Conservation (phyloP, 2,329 filamentous ascomycete genomes). For the Arthrobotrys sinensis region DNA sequence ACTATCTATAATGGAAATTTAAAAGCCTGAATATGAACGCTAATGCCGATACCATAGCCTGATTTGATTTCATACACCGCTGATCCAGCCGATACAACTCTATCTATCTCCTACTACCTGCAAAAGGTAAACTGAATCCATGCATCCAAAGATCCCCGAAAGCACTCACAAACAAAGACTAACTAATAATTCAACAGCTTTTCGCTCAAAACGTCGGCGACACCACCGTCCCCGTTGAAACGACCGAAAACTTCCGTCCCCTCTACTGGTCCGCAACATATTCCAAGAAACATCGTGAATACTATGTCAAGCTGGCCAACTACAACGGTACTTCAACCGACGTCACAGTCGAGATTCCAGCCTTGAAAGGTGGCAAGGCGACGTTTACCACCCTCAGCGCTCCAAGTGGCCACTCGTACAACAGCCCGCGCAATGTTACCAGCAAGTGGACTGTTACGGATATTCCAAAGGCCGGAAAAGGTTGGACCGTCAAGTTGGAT, state of each 20-base stretch:
- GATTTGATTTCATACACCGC: constrained; percentile 36
- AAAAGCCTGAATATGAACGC: too few species aligned
- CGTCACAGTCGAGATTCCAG: constrained; percentile 54
- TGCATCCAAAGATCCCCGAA: neutral
- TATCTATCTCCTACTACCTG: constrained; percentile 37
- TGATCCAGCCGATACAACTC: constrained; percentile 30
- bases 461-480: constrained; percentile 29
- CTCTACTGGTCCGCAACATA: constrained; percentile 60
- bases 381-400: constrained; percentile 49
- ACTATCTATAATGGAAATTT: too few species aligned
- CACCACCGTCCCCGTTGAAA: constrained; percentile 25
- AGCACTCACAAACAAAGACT: too few species aligned
- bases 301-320: constrained; percentile 60
- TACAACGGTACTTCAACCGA: constrained; percentile 58
- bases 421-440: constrained; percentile 57
- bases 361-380: constrained; percentile 33
- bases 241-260: constrained; percentile 37
- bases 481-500: constrained; percentile 47
- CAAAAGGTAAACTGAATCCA: constrained; percentile 18
- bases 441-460: constrained; percentile 51
- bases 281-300: constrained; percentile 41
- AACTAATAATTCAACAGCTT: neutral
- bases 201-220: constrained; percentile 6
- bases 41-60: neutral
- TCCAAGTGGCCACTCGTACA: constrained; percentile 41